These are phyloP conservation scores for Trichodelitschia bisporula DNA, from an alignment of 495 filamentous ascomycete genomes.

Conservation along the genomic window DNA sequence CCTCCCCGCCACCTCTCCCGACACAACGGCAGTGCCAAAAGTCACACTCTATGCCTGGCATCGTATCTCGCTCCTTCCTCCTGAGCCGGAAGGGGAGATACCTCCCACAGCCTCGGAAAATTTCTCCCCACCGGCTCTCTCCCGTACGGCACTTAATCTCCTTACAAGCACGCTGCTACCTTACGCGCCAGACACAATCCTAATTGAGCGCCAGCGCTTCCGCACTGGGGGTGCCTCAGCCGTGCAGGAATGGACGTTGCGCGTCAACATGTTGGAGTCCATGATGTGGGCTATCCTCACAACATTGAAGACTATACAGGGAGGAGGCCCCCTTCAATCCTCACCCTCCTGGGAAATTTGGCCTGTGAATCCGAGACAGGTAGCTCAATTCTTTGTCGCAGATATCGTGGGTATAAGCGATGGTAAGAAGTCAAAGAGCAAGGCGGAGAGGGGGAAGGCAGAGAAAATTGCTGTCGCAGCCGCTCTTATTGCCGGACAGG, in stretches of 20 bases:
- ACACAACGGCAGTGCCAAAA: not conserved
- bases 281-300: conserved; percentile 65
- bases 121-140: conserved; percentile 33
- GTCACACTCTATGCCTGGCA: conserved; percentile 6
- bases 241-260: conserved; percentile 71
- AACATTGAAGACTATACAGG: conserved; percentile 21
- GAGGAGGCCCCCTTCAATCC: not conserved
- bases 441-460: conserved; percentile 22
- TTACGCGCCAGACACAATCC: conserved; percentile 37
- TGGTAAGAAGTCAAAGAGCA: conserved; percentile 5
- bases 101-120: conserved; percentile 9
- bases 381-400: conserved; percentile 14
- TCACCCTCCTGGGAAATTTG: conserved; percentile 5
- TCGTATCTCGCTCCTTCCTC: not conserved
- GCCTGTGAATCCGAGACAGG: conserved; percentile 13
- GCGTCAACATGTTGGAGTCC: conserved; percentile 72
- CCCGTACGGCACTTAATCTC: conserved; percentile 35
- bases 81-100: not conserved
- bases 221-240: conserved; percentile 36
- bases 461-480: conserved; percentile 41
- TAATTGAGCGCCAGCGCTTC: conserved; percentile 82
- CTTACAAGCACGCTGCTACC: conserved; percentile 26
- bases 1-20: not conserved
- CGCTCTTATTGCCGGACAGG: conserved; percentile 17
- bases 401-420: conserved; percentile 3